phyloP scores from a whole-genome alignment of 345 rosid genomes.

The Corymbia maculata region DNA sequence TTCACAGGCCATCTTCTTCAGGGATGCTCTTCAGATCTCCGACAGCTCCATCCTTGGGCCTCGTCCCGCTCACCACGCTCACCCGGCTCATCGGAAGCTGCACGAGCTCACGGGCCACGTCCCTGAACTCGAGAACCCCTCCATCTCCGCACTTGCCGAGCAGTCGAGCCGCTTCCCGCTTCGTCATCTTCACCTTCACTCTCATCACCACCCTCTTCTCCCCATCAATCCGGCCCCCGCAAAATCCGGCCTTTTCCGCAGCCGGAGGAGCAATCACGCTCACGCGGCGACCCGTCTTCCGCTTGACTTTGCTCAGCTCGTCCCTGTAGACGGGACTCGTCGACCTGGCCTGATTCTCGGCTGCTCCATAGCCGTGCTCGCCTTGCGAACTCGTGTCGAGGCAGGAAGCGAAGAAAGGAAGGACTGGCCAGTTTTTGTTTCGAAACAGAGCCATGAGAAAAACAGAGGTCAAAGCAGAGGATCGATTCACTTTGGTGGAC shows the following conservation, averaged over 20 bases:
- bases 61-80: neutral
- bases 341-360: neutral
- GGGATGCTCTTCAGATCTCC: constrained; percentile 12
- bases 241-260: neutral
- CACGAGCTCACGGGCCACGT: constrained; percentile 31
- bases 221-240: neutral
- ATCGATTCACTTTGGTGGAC: neutral
- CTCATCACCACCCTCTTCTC: neutral
- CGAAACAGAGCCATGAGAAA: neutral
- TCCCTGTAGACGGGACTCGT: constrained; percentile 17
- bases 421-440: neutral
- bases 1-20: constrained; percentile 5
- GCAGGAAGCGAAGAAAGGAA: neutral
- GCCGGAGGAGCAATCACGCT: constrained; percentile 5
- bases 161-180: constrained; percentile 39
- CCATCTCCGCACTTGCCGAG: constrained; percentile 39
- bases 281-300: neutral
- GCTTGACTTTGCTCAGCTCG: neutral
- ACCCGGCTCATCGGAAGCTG: constrained; percentile 29
- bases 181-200: neutral
- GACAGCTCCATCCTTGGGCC: neutral
- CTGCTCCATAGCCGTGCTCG: neutral
- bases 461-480: neutral
- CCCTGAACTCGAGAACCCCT: constrained; percentile 36
- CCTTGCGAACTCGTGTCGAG: neutral